A percentile compares a stretch with the other conserved stretches of the same genome.
These are phyloP conservation scores for Fusarium heterosporum DNA, from an alignment of 2,329 filamentous ascomycete genomes.

Conservation along the genomic window DNA sequence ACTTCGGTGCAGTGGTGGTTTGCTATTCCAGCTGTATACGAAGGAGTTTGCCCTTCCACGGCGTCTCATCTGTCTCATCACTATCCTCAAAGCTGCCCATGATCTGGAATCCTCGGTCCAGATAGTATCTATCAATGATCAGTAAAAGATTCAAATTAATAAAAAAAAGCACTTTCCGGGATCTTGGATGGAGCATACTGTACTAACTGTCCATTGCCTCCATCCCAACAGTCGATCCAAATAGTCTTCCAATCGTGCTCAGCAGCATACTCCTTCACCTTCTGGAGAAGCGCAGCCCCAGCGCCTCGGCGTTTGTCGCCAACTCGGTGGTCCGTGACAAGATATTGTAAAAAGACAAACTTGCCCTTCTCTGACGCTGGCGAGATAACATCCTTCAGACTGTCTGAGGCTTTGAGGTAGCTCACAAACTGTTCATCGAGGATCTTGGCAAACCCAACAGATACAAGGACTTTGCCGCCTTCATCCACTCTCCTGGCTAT, in stretches of 20 bases:
- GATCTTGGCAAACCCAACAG: constrained; percentile 29
- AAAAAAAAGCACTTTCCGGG: not conserved
- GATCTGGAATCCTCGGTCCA: constrained; percentile 30
- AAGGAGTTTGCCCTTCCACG: constrained; percentile 37
- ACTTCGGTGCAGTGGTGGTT: not conserved
- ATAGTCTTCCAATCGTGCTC: constrained; percentile 33
- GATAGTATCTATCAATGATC: constrained; percentile 38
- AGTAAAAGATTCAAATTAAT: constrained; percentile 3
- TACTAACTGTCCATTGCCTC: constrained; percentile 41
- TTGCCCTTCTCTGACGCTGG: constrained; percentile 26
- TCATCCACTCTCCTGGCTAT: constrained; percentile 35
- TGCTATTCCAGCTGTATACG: constrained; percentile 30
- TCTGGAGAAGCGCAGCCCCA: constrained; percentile 29
- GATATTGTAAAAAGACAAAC: constrained; percentile 32
- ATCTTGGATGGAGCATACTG: constrained; percentile 19
- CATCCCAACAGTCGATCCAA: constrained; percentile 48
- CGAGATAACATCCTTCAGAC: constrained; percentile 20
- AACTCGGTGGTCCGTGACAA: constrained; percentile 30
- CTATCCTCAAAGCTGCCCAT: constrained; percentile 23
- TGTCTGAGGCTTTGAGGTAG: constrained; percentile 26
- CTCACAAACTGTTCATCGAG: constrained; percentile 12
- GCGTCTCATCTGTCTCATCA: not conserved
- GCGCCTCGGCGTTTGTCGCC: constrained; percentile 29
- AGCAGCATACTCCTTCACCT: constrained; percentile 33
- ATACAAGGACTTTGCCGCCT: constrained; percentile 24